Conservation (phyloP, 768 basidiomycete species). For the Panus rudis region DNA sequence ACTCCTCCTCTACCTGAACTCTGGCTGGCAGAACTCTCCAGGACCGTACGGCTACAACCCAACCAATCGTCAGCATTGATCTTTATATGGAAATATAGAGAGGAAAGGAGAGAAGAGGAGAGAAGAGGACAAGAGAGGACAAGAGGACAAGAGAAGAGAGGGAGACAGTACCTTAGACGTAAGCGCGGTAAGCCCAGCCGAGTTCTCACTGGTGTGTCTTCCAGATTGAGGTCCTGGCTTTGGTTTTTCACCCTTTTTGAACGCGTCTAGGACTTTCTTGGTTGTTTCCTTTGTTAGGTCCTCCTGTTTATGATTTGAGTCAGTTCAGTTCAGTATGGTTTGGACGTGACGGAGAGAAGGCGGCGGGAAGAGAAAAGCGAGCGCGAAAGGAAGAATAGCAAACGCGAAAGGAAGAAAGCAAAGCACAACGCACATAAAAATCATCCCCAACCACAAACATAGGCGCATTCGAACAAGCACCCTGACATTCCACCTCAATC, state of each 20-base stretch:
- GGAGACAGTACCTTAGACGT: conserved; percentile 53
- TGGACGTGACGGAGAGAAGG: background rate
- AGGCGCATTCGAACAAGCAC: conserved; percentile 95
- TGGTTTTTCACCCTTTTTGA: conserved; percentile 77
- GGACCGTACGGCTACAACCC: conserved; percentile 90
- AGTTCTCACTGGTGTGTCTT: conserved; percentile 86
- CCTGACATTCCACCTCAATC: conserved; percentile 97
- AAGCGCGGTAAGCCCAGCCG: conserved; percentile 80
- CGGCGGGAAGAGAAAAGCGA: background rate
- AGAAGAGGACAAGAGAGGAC: background rate
- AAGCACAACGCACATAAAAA: conserved; percentile 86
- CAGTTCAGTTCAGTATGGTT: conserved; percentile 2
- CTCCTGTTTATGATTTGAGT: conserved; percentile 44
- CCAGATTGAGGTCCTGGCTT: conserved; percentile 92
- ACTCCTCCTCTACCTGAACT: conserved; percentile 43
- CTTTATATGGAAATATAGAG: background rate
- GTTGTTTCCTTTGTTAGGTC: conserved; percentile 75
- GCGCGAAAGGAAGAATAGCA: conserved; percentile 9
- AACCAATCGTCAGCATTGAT: background rate
- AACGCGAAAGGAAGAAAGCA: background rate
- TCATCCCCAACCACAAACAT: conserved; percentile 97
- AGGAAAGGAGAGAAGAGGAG: conserved; percentile 4
- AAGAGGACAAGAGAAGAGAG: background rate
- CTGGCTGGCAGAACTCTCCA: conserved; percentile 80
- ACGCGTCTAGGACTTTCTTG: conserved; percentile 71